Evolutionary conservation across 2,329 filamentous ascomycete species (phyloP).

Genomic region (Harringtonia aguacate): DNA sequence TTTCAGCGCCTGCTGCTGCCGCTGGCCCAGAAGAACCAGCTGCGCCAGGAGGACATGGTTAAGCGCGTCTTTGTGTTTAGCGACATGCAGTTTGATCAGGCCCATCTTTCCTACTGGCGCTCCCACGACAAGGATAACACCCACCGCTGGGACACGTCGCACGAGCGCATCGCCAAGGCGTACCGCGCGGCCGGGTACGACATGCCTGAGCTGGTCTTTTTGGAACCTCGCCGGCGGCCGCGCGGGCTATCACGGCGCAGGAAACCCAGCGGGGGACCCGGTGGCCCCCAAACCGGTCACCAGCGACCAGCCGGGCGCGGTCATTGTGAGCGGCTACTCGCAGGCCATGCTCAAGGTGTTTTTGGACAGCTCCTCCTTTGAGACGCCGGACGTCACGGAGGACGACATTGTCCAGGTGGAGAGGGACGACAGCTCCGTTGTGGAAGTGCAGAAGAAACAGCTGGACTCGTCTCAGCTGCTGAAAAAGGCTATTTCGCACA

Average conservation of each 20-base stretch:
- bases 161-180: slow-evolving; percentile 33
- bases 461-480: slow-evolving; percentile 33
- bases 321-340: slow-evolving; percentile 44
- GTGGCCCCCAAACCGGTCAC: slow-evolving; percentile 37
- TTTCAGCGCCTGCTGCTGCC: slow-evolving; percentile 44
- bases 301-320: slow-evolving; percentile 31
- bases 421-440: slow-evolving; percentile 14
- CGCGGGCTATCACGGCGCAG: too few relatives aligned
- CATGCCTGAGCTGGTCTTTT: slow-evolving; percentile 49
- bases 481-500: slow-evolving; percentile 39
- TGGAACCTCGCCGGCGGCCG: slow-evolving; percentile 41
- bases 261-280: too few relatives aligned
- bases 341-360: slow-evolving; percentile 49
- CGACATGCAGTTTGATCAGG: slow-evolving; percentile 48
- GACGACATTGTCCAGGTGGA: slow-evolving; percentile 16
- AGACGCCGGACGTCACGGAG: slow-evolving; percentile 25
- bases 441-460: slow-evolving; percentile 19
- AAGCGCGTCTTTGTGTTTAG: slow-evolving; percentile 50
- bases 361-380: slow-evolving; percentile 36
- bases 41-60: slow-evolving; percentile 47
- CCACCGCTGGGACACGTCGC: slow-evolving; percentile 31
- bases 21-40: slow-evolving; percentile 36
- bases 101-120: too few relatives aligned
- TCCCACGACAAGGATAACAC: too few relatives aligned
- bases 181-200: slow-evolving; percentile 42